Evolutionary conservation across 2,329 filamentous ascomycete genomes (phyloP), one percentile per base, ranked within the genome.

Genomic region (Fusarium paranaense): DNA sequence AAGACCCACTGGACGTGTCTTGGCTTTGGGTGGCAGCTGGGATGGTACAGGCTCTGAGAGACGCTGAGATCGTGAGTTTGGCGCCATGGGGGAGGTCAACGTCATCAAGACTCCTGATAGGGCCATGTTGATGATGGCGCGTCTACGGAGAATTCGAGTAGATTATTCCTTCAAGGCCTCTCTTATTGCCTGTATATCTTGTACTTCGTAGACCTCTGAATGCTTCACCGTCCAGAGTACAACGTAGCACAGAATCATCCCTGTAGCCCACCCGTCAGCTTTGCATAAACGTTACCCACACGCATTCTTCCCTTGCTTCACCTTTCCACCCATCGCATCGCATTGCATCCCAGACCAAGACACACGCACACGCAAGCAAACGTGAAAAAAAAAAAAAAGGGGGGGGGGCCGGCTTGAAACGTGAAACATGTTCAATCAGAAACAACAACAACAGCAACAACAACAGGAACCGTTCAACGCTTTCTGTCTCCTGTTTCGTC

Each of bases 321-420:
- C 57, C 47, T 52, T 18, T 22, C 6, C 50, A 54, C 22, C 50
- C 30, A 30, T 38, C 35, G 37, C 38, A 38, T 56, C n/a, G 40
- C 40, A 42, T 42, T 67, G 47, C 40, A 52, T 30, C 27, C 10
- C 27, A 52, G 47, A 52, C 47, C 42, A 38, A 52, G 60, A 62
- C 45, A 62, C 16, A 50, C 14, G 30, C 59, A 50, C 60, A 54
- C 45, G 45, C 60, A 62, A 20, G 33, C 59, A 20, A 13, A 22
- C 16, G 18, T 40, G 37, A 14, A n/a, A 63, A 62, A 66, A 66
- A 18, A 62, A n/a, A n/a, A n/a, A n/a, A n/a, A n/a, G n/a, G n/a
- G n/a, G n/a, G n/a, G 63, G 71, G 67, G 65, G 67, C 5, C 20
- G 22, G 33, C 4, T 56, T 73, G 67, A 77, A 77, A 76, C 75